phyloP scores from a whole-genome alignment of 2,329 filamentous ascomycete genomes.

The Aspergillus sp. region DNA sequence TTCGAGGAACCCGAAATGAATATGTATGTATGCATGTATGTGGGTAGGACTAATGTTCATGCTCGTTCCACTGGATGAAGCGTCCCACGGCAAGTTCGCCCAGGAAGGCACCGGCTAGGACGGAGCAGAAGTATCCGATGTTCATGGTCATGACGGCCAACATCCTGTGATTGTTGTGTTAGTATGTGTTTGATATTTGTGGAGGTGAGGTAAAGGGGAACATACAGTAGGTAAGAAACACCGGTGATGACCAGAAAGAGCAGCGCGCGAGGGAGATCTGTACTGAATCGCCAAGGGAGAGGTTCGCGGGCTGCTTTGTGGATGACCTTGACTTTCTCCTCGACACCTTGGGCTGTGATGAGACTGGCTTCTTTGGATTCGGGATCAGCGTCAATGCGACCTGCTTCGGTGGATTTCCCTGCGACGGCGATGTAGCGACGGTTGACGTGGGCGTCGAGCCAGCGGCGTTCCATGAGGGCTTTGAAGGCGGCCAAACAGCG shows the following conservation, averaged over 20 bases:
- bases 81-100: slow-evolving; percentile 80
- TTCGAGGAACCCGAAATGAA: neutral
- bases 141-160: slow-evolving; percentile 89
- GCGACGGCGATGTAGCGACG: slow-evolving; percentile 76
- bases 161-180: slow-evolving; percentile 62
- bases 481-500: slow-evolving; percentile 73
- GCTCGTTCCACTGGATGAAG: slow-evolving; percentile 52
- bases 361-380: slow-evolving; percentile 67
- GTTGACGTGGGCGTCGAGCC: slow-evolving; percentile 70
- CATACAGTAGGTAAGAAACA: slow-evolving; percentile 83
- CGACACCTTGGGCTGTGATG: slow-evolving; percentile 71
- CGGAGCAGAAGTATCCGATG: slow-evolving; percentile 78
- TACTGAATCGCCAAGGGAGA: slow-evolving; percentile 77
- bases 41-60: slow-evolving; percentile 25
- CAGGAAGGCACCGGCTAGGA: slow-evolving; percentile 78
- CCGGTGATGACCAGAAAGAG: slow-evolving; percentile 73
- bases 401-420: slow-evolving; percentile 61
- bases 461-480: slow-evolving; percentile 59
- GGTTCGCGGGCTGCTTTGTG: slow-evolving; percentile 54
- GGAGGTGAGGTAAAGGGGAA: neutral
- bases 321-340: slow-evolving; percentile 78
- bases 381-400: slow-evolving; percentile 60
- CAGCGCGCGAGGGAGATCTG: slow-evolving; percentile 72
- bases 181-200: too few relatives aligned
- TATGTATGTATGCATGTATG: neutral